Percentiles rank a stretch among this genome's conserved stretches.
phyloP scores from a whole-genome alignment of 2,329 filamentous ascomycete genomes.

The Cordyceps pruinosa region DNA sequence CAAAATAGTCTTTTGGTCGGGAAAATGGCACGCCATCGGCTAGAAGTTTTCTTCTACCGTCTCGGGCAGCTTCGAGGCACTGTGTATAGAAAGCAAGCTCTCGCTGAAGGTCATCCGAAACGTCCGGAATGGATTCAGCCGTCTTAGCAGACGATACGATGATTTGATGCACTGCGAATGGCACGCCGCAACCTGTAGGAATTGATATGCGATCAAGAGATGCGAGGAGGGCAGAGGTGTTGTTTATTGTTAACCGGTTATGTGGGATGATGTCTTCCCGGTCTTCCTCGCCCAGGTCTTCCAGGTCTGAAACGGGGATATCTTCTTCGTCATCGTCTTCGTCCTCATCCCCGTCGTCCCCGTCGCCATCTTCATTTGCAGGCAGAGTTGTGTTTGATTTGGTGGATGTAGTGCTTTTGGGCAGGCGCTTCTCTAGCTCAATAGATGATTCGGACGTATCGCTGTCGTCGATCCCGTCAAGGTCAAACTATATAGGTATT shows the following conservation, averaged over 20 bases:
- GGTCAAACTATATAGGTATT: slow-evolving; percentile 37
- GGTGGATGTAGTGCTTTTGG: slow-evolving; percentile 29
- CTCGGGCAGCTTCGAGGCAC: slow-evolving; percentile 68
- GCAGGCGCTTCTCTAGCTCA: slow-evolving; percentile 56
- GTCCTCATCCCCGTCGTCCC: slow-evolving; percentile 50
- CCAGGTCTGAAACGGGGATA: slow-evolving; percentile 81
- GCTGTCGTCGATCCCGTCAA: slow-evolving; percentile 53
- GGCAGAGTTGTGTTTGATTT: slow-evolving; percentile 17
- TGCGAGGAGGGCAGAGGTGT: slow-evolving; percentile 76
- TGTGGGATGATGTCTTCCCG: slow-evolving; percentile 82
- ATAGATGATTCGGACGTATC: slow-evolving; percentile 63
- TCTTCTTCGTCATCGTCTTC: slow-evolving; percentile 69
- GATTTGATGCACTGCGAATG: slow-evolving; percentile 79
- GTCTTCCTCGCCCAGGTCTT: slow-evolving; percentile 70
- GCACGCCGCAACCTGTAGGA: slow-evolving; percentile 56
- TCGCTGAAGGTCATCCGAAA: slow-evolving; percentile 85
- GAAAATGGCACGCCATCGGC: slow-evolving; percentile 81
- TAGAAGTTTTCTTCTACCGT: slow-evolving; percentile 66
- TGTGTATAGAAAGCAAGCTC: slow-evolving; percentile 93
- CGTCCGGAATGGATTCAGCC: slow-evolving; percentile 62
- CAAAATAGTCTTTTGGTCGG: slow-evolving; percentile 90
- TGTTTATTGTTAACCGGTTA: slow-evolving; percentile 95
- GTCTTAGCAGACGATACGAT: slow-evolving; percentile 63
- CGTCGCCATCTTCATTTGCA: slow-evolving; percentile 44
- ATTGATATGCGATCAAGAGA: slow-evolving; percentile 71